Base-by-base conservation (phyloP, 2,329 filamentous ascomycete species). In the Aspergillus sp. region DNA sequence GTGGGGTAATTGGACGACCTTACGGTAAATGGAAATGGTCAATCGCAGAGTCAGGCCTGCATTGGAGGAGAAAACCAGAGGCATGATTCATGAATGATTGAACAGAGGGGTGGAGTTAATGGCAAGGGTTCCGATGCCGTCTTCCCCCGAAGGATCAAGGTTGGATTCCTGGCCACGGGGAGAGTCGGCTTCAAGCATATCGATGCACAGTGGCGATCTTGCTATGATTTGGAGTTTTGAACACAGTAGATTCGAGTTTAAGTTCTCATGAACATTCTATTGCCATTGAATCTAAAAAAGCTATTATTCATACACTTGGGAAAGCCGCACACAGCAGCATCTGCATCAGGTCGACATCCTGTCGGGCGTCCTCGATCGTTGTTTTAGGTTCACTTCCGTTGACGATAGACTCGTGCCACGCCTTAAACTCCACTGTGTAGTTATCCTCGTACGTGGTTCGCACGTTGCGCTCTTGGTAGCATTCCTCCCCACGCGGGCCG, bases 401-500 rank as follows among this genome's bases (percentile, higher is more conserved):
- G 8, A 71, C 71, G n/a, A 76, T 61, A 44, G 69, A 70, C 8
- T 69, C 70, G 59, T 77, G 70, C 33, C 79, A 55, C 59, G 76
- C 75, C 63, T 72, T 70, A 60, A 80, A 62, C 64, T 81, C 76
- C 6, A 71, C 57, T 7, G 77, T 79, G 59, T 77, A 81, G 3
- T 77, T 71, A 64, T 81, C 79, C 62, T 80, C 71, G 40, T 82
- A 86, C 0, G 79, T 80, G 37, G 71, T 75, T 31, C 77, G 66
- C 3, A 82, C 66, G 1, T 56, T 68, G 2, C 70, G 68, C 61
- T 79, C 78, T 51, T 75, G 70, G 40, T 71, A 79, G 27, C 27
- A 51, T 43, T 43, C 15, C 50, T 55, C 0, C 71, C 76, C 11
- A 76, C 70, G 11, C 37, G 37, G 37, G 72, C 49, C 49, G 9